Percentiles rank a stretch among this genome's conserved stretches.
Evolutionary conservation across 2,329 filamentous ascomycete species (phyloP).

Genomic region (Hypoxylon sp.): DNA sequence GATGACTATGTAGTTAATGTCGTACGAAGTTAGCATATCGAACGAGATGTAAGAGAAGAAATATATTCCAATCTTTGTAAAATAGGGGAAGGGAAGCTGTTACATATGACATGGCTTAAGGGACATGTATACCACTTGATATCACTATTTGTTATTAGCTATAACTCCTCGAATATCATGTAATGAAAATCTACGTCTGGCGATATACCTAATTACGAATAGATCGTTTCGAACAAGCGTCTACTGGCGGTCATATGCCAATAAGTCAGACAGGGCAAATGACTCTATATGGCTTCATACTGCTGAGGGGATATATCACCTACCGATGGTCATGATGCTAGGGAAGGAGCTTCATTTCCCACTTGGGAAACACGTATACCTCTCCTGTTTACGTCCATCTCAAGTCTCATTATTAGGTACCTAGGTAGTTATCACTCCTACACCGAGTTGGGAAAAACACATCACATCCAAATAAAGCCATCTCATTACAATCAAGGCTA

Average conservation of each 20-base stretch:
- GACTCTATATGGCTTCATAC: not conserved
- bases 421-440: not conserved
- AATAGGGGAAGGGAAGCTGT: conserved; percentile 1
- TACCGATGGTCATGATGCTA: not conserved
- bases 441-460: not conserved
- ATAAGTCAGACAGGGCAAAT: not conserved
- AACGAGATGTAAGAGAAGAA: not conserved
- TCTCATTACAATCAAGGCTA: conserved; percentile 8
- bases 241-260: not conserved
- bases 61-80: not conserved
- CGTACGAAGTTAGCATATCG: not conserved
- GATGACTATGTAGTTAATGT: conserved; percentile 23
- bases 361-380: conserved; percentile 34
- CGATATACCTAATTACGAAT: not conserved
- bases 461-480: not conserved
- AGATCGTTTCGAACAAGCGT: not conserved
- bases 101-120: conserved; percentile 4
- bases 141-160: conserved; percentile 26
- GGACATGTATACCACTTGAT: conserved; percentile 33
- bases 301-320: not conserved
- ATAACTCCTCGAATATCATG: conserved; percentile 5
- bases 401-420: no score
- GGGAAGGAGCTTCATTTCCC: conserved; percentile 17
- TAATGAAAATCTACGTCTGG: not conserved
- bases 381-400: no score